phyloP scores from a whole-genome alignment of 2,329 filamentous ascomycete genomes.

The Aspergillus fischeri region DNA sequence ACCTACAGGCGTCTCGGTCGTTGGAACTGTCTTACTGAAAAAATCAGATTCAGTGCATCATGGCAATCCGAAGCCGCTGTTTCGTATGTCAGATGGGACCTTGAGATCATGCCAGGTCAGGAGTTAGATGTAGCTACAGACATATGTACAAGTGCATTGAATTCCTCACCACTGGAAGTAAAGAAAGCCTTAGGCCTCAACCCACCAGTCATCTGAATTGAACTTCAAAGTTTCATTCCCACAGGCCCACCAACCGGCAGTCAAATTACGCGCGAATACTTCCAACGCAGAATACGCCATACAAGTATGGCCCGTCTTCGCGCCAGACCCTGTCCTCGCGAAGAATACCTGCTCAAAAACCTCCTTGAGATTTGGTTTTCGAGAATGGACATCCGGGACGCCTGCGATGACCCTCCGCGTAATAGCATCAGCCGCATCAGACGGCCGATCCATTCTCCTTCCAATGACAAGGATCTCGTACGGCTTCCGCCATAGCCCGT shows the following conservation, averaged over 20 bases:
- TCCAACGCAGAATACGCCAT: constrained; percentile 51
- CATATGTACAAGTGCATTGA: neutral
- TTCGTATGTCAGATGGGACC: neutral
- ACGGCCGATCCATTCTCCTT: constrained; percentile 18
- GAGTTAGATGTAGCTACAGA: neutral
- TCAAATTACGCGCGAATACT: constrained; percentile 57
- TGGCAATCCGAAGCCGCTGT: too few species aligned
- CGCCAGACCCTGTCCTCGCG: neutral
- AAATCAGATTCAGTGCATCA: neutral
- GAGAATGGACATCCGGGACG: constrained; percentile 60
- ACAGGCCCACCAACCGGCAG: constrained; percentile 59
- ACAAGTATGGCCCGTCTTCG: neutral
- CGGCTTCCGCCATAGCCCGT: constrained; percentile 56
- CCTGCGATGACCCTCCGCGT: constrained; percentile 52
- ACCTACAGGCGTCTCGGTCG: neutral
- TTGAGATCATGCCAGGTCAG: neutral
- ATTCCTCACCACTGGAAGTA: neutral
- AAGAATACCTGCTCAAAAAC: constrained; percentile 50
- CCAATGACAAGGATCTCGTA: constrained; percentile 57
- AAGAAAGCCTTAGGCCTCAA: constrained; percentile 6
- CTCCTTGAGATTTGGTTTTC: constrained; percentile 59
- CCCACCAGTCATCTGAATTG: constrained; percentile 53
- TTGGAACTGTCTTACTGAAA: neutral
- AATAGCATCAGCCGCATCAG: constrained; percentile 16
- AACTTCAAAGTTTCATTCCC: constrained; percentile 61